Percentiles rank a stretch among this genome's conserved stretches.
Evolutionary conservation across 345 rosid genomes (phyloP).

Genomic region (Rhizophora apiculata): DNA sequence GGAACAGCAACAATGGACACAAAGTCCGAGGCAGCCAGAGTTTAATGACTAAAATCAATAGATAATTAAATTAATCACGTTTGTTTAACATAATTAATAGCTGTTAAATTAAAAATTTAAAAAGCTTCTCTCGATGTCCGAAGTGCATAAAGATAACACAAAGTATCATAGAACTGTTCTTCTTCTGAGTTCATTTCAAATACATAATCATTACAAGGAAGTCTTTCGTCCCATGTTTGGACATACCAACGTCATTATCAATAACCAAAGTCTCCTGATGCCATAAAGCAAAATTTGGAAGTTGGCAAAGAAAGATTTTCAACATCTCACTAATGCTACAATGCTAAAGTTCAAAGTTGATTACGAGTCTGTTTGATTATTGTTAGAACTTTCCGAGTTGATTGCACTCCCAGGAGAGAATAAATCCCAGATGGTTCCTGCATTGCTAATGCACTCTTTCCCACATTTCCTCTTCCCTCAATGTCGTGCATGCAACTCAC

Average conservation of each 20-base stretch:
- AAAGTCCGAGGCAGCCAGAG: too few species aligned
- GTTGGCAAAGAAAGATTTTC: neutral
- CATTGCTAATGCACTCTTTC: neutral
- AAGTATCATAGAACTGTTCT: too few species aligned
- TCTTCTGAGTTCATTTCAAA: neutral
- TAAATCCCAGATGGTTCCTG: too few species aligned
- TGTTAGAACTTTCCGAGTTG: neutral
- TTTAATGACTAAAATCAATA: too few species aligned
- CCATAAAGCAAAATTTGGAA: neutral
- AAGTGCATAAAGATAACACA: too few species aligned
- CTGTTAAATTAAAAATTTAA: too few species aligned
- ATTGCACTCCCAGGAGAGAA: neutral
- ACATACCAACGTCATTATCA: conserved; percentile 8
- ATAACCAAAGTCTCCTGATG: conserved; percentile 4
- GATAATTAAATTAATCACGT: too few species aligned
- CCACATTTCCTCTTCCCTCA: too few species aligned
- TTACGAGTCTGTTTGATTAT: conserved; percentile 10
- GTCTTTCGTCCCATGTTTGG: conserved; percentile 2
- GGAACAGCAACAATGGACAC: too few species aligned
- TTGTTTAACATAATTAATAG: too few species aligned
- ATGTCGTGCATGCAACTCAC: too few species aligned
- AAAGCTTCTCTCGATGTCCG: too few species aligned
- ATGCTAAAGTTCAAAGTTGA: neutral
- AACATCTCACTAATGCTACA: neutral
- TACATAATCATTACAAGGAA: conserved; percentile 11